A percentile compares a stretch with the other conserved stretches of the same genome.
These are phyloP conservation scores for Arthrobotrys sinensis DNA, from an alignment of 2,329 filamentous ascomycete genomes.

Conservation along the genomic window DNA sequence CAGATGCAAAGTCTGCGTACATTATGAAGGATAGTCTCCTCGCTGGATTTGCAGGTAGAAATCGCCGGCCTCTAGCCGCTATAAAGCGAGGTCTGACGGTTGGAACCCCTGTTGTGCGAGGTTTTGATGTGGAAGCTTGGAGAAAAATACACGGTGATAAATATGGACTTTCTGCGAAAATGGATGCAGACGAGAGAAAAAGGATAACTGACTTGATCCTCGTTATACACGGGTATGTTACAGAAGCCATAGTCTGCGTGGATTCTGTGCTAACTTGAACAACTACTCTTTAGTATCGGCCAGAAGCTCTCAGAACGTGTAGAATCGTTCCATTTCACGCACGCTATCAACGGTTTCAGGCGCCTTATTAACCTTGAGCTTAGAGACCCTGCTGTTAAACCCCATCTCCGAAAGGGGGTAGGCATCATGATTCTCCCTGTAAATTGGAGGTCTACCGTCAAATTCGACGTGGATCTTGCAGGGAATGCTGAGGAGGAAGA, in stretches of 20 bases:
- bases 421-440: conserved; percentile 94
- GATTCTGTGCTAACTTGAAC: not conserved
- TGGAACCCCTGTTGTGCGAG: conserved; percentile 88
- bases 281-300: conserved; percentile 74
- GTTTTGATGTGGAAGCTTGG: conserved; percentile 86
- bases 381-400: conserved; percentile 79
- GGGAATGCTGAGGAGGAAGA: conserved; percentile 72
- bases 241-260: not conserved
- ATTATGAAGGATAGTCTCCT: conserved; percentile 87
- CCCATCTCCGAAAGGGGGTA: conserved; percentile 78
- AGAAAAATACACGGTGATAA: conserved; percentile 74
- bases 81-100: conserved; percentile 87
- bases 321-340: conserved; percentile 97
- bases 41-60: conserved; percentile 69
- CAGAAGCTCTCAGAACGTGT: conserved; percentile 96
- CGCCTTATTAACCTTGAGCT: conserved; percentile 89
- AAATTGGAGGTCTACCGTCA: conserved; percentile 92
- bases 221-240: conserved; percentile 82
- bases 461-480: conserved; percentile 82
- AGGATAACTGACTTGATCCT: conserved; percentile 89
- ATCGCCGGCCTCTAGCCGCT: conserved; percentile 81
- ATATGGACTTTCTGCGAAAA: conserved; percentile 67
- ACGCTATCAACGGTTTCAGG: conserved; percentile 92
- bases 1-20: conserved; percentile 82
- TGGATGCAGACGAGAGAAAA: conserved; percentile 71